phyloP scores from a whole-genome alignment of 2,329 filamentous ascomycete species.

The Ceratocystis colombiana region DNA sequence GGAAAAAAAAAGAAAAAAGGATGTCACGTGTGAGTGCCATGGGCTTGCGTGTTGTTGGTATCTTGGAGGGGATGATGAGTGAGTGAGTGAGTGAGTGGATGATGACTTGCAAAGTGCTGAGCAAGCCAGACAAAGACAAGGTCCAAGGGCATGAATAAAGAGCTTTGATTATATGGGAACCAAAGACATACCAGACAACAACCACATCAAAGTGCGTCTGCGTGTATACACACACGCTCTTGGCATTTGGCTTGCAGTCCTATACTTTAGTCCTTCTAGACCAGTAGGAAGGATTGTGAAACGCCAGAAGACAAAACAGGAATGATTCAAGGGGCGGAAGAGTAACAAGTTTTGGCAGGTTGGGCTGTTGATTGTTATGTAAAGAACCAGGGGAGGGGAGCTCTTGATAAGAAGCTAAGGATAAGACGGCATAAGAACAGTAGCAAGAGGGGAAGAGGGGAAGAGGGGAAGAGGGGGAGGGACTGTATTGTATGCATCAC shows the following conservation, averaged over 20 bases:
- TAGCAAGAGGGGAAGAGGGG: neutral
- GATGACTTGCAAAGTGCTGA: neutral
- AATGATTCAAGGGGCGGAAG: constrained; percentile 8
- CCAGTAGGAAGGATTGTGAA: constrained; percentile 14
- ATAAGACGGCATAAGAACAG: neutral
- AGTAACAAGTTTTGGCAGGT: neutral
- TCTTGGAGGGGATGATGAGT: neutral
- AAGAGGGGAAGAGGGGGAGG: neutral
- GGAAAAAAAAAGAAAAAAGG: too few species aligned
- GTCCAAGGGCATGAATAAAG: neutral
- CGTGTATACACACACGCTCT: neutral
- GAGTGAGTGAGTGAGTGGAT: neutral
- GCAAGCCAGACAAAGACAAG: neutral
- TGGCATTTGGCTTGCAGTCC: neutral
- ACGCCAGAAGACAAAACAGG: neutral
- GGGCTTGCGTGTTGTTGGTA: neutral
- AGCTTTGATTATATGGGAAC: neutral
- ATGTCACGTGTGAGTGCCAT: neutral
- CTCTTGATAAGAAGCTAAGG: neutral
- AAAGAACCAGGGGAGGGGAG: neutral
- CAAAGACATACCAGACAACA: too few species aligned
- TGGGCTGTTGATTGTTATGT: neutral
- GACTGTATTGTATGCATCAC: neutral
- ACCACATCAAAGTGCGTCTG: neutral
- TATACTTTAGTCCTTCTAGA: neutral